Evolutionary conservation across 2,329 filamentous ascomycete species (phyloP).

Genomic region (Penicillium sp.): DNA sequence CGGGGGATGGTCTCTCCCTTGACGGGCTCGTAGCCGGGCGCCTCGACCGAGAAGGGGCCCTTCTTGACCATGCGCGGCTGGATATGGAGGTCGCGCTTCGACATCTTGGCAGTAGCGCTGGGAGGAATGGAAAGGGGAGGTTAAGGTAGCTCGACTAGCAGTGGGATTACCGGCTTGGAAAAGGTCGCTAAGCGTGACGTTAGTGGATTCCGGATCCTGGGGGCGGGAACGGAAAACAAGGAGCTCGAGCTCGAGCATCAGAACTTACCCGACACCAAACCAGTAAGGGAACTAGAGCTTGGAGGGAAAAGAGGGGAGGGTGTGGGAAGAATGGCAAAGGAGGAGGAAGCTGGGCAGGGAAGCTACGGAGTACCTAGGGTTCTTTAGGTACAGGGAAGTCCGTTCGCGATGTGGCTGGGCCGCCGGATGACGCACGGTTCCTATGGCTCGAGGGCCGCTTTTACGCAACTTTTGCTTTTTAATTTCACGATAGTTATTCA

Average conservation of each 20-base stretch:
- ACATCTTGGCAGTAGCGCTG: constrained; percentile 28
- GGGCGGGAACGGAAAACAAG: not conserved
- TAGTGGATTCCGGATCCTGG: constrained; percentile 1
- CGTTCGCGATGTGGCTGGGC: constrained; percentile 17
- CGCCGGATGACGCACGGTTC: constrained; percentile 14
- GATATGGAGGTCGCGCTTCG: constrained; percentile 31
- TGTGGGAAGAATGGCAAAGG: constrained; percentile 5
- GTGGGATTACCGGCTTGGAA: constrained; percentile 4
- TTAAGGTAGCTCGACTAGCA: constrained; percentile 1
- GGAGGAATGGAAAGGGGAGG: not conserved
- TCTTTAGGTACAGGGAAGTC: not conserved
- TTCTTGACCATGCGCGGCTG: constrained; percentile 60
- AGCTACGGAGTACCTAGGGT: not conserved
- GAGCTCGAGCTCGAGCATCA: not conserved
- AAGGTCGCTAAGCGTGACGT: constrained; percentile 16
- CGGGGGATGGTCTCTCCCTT: constrained; percentile 82
- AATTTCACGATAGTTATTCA: not conserved
- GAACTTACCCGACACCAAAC: constrained; percentile 4
- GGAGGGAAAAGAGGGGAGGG: not conserved
- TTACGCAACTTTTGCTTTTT: not conserved
- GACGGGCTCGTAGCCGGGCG: constrained; percentile 64
- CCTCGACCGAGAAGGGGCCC: constrained; percentile 73
- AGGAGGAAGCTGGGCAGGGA: constrained; percentile 5
- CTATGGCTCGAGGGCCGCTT: constrained; percentile 12
- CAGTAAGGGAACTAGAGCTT: not conserved